Percentiles rank a stretch among this genome's conserved stretches.
Conservation (phyloP, 164 flowering plant genomes). For the Chimonanthus salicifolius region DNA sequence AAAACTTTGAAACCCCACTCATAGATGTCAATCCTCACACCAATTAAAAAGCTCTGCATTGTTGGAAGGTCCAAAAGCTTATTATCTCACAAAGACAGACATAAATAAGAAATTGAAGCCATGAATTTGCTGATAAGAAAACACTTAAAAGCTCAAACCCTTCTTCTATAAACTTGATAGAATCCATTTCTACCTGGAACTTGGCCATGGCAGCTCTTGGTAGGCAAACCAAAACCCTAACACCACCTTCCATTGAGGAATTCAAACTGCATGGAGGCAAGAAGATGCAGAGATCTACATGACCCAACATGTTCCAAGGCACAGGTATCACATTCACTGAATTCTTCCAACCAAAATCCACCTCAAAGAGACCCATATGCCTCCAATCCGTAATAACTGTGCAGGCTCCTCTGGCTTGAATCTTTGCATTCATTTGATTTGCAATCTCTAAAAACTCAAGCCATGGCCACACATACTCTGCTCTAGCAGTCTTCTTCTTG, state of each 20-base stretch:
- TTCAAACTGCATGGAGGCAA: constrained; percentile 23
- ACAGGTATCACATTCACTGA: constrained; percentile 23
- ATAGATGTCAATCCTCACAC: no score
- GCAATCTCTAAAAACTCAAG: constrained; percentile 13
- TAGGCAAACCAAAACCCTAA: constrained; percentile 24
- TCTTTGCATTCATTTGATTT: background rate
- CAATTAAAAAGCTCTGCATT: no score
- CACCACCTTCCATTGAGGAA: constrained; percentile 24
- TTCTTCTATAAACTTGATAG: constrained; percentile 6
- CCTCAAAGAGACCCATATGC: constrained; percentile 21
- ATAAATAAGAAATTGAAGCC: no score
- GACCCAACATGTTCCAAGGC: constrained; percentile 21
- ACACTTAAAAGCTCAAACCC: background rate
- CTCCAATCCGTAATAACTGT: constrained; percentile 35
- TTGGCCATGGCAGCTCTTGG: constrained; percentile 28
- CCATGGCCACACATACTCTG: constrained; percentile 5
- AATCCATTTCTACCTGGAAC: constrained; percentile 33
- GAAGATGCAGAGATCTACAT: constrained; percentile 22
- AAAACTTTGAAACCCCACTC: no score
- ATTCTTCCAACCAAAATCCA: constrained; percentile 25
- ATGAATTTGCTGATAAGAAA: no score
- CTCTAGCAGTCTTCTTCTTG: constrained; percentile 12
- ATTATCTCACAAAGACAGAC: no score
- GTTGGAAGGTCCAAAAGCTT: no score
- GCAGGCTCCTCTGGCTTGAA: constrained; percentile 12